Percentiles rank a stretch among this genome's conserved stretches.
phyloP scores from a whole-genome alignment of 2,329 filamentous ascomycete species.

The Myriosclerotinia duriaeana region DNA sequence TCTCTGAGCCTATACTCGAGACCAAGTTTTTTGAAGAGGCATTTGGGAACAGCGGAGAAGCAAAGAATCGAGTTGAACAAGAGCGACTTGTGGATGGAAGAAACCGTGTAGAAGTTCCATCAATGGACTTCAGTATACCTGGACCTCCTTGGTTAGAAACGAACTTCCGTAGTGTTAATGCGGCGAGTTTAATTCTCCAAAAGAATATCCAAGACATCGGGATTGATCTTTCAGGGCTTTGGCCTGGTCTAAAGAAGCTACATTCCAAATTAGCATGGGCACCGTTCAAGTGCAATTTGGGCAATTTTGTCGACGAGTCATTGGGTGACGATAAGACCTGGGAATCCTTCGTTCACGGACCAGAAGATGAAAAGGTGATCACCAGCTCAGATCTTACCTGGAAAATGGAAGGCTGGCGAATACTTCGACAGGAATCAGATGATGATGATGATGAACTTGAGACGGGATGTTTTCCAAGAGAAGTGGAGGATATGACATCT shows the following conservation, averaged over 20 bases:
- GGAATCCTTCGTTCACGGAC: constrained; percentile 41
- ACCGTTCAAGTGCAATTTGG: constrained; percentile 44
- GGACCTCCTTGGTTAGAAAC: constrained; percentile 48
- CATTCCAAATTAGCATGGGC: constrained; percentile 48
- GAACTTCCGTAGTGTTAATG: constrained; percentile 24
- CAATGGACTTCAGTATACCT: constrained; percentile 46
- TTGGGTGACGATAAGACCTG: constrained; percentile 43
- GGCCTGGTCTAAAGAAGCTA: constrained; percentile 44
- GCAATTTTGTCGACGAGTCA: constrained; percentile 44
- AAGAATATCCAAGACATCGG: constrained; percentile 32
- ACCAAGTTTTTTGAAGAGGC: constrained; percentile 34
- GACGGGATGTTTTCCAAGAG: constrained; percentile 30
- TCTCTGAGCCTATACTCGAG: constrained; percentile 22
- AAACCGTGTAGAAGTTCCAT: constrained; percentile 49
- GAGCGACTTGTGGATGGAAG: constrained; percentile 43
- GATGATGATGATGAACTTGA: constrained; percentile 44
- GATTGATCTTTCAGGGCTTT: constrained; percentile 40
- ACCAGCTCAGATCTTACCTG: constrained; percentile 47
- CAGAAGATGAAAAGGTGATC: constrained; percentile 36
- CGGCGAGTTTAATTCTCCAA: constrained; percentile 39
- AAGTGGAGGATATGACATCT: constrained; percentile 40
- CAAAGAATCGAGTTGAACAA: constrained; percentile 35
- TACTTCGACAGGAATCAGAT: constrained; percentile 42
- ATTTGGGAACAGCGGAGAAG: constrained; percentile 32
- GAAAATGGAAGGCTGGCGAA: constrained; percentile 49